Conservation (phyloP, 2,329 filamentous ascomycete genomes). For the Calonectria hongkongensis region DNA sequence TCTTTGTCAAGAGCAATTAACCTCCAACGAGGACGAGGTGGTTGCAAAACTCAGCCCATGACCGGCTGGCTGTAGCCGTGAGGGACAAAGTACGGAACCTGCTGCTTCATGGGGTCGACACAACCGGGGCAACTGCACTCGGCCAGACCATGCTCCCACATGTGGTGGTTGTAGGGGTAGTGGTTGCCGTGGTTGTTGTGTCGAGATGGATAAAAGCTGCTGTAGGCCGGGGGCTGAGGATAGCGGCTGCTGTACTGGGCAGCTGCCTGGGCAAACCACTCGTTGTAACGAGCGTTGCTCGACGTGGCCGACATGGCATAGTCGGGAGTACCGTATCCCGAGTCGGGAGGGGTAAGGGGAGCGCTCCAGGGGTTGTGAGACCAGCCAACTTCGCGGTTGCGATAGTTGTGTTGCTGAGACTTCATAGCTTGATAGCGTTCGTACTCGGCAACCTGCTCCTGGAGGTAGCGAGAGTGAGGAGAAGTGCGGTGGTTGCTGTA, state of each 20-base stretch:
- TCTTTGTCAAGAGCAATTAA: conserved; percentile 48
- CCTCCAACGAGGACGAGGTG: conserved; percentile 38
- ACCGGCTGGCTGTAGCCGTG: conserved; percentile 73
- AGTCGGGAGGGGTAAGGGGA: conserved; percentile 76
- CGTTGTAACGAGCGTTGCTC: conserved; percentile 73
- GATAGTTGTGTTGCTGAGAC: conserved; percentile 62
- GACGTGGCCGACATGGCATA: conserved; percentile 74
- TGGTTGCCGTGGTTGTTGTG: conserved; percentile 64
- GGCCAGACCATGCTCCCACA: conserved; percentile 71
- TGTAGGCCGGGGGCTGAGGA: conserved; percentile 64
- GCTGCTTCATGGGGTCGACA: conserved; percentile 67
- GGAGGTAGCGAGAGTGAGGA: conserved; percentile 68
- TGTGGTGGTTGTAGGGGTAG: conserved; percentile 67
- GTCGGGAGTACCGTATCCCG: conserved; percentile 77
- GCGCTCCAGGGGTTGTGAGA: conserved; percentile 67
- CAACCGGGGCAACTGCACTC: conserved; percentile 72
- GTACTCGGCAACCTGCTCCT: conserved; percentile 74
- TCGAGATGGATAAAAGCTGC: conserved; percentile 64
- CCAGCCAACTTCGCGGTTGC: conserved; percentile 67
- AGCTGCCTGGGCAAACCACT: conserved; percentile 71
- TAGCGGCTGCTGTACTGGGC: conserved; percentile 67
- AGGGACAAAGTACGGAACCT: conserved; percentile 68
- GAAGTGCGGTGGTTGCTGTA: conserved; percentile 62
- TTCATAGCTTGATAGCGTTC: conserved; percentile 69
- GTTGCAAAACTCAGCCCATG: conserved; percentile 65